phyloP scores from a whole-genome alignment of 257 asterid species.

The Verbena officinalis region DNA sequence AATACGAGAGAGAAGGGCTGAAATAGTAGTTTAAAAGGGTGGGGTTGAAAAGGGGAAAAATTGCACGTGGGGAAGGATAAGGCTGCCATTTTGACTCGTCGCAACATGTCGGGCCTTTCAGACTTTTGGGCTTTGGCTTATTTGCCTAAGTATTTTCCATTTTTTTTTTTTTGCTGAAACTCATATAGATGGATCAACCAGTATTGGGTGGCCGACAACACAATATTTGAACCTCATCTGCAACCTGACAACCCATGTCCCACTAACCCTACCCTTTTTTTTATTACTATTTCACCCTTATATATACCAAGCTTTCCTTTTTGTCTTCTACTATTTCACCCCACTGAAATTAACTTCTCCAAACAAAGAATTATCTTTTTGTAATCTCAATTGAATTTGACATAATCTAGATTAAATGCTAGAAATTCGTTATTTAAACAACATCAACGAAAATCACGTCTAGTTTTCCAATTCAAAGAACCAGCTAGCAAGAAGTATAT shows the following conservation, averaged over 20 bases:
- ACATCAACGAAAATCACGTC: neutral
- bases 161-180: too few species aligned
- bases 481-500: too few species aligned
- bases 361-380: too few species aligned
- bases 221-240: too few species aligned
- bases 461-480: neutral
- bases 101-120: conserved; percentile 31
- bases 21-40: neutral
- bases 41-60: conserved; percentile 18
- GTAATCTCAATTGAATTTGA: too few species aligned
- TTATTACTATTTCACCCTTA: neutral
- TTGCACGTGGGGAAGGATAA: conserved; percentile 48
- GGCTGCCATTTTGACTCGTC: conserved; percentile 43
- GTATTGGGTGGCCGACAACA: conserved; percentile 62
- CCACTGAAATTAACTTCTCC: too few species aligned
- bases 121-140: too few species aligned
- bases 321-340: too few species aligned
- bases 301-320: too few species aligned
- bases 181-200: conserved; percentile 12
- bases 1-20: conserved; percentile 9
- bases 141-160: neutral
- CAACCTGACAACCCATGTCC: conserved; percentile 34
- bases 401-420: too few species aligned
- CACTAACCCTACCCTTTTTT: conserved; percentile 1
- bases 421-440: too few species aligned